Evolutionary conservation across 2,329 filamentous ascomycete genomes (phyloP), one percentile per base, ranked within the genome.

Genomic region (Xylariales sp.): DNA sequence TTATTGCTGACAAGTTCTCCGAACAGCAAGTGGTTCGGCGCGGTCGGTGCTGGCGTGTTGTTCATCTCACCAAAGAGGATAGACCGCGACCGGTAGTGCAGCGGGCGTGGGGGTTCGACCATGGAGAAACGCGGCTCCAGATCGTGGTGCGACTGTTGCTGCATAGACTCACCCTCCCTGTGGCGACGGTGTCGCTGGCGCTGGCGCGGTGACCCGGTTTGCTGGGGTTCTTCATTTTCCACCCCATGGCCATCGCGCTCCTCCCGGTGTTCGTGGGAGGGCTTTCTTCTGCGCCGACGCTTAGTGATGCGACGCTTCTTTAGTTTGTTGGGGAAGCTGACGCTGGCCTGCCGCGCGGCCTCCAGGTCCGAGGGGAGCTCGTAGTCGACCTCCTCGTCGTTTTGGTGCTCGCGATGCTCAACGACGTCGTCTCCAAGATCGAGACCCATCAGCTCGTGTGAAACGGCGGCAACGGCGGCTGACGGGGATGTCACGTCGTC

Each of bases 401-500:
- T 49, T 21, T 48, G 51, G 5, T 51, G 42, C 14, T 49, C 51
- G 16, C 56, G 51, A 18, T 56, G 49, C 5, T 58, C 61, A 13
- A 64, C 66, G 0, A 65, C 63, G 18, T 60, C 38, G 17, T 60
- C 62, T 33, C 61, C 48, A 38, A 59, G 45, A 27, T 66, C 61
- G 23, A 60, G 49, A 25, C 64, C 56, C 18, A 70, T 59, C 33
- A 79, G 60, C 49, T 76, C 70, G 23, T 63, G 61, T 35, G 71
- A 69, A 3, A 69, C 72, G n/a, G 74, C 74, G 2, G 62, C 65
- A 2, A 74, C 75, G 1, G 76, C 76, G 2, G 75, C 70, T 21
- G 74, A 78, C n/a, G 60, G 34, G 17, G 35, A 37, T 12, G 40
- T 24, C 14, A 24, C 39, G 20, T 34, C 40, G 19, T 17, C 34